Conservation (phyloP, 1,284 basidiomycete species). For the Austroboletus novae-zelandiae region DNA sequence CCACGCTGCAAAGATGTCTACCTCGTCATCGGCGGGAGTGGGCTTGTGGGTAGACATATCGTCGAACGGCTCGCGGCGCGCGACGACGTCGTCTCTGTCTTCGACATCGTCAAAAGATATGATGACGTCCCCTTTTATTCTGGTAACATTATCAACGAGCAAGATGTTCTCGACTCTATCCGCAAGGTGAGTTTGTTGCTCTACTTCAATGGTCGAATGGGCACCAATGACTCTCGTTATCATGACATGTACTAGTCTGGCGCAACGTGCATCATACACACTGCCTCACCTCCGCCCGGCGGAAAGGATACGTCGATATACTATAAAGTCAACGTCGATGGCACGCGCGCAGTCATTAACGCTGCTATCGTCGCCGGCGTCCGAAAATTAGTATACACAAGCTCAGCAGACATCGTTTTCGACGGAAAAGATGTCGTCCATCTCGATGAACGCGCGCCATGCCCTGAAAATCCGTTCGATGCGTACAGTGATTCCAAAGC, state of each 20-base stretch:
- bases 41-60: constrained; percentile 89
- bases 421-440: constrained; percentile 81
- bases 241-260: constrained; percentile 53
- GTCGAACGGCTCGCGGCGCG: constrained; percentile 78
- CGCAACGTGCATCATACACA: constrained; percentile 91
- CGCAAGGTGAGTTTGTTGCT: constrained; percentile 52
- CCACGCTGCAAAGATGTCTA: constrained; percentile 50
- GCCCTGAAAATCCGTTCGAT: constrained; percentile 78
- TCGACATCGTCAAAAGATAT: constrained; percentile 90
- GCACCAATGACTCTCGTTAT: neutral
- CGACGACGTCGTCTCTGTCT: constrained; percentile 78
- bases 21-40: constrained; percentile 88
- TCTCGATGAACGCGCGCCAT: constrained; percentile 87
- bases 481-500: constrained; percentile 98
- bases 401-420: constrained; percentile 92
- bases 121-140: constrained; percentile 83
- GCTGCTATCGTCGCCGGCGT: constrained; percentile 75
- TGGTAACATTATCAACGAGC: constrained; percentile 81
- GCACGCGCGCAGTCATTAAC: constrained; percentile 84
- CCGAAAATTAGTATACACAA: constrained; percentile 91
- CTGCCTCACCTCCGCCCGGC: constrained; percentile 86
- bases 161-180: constrained; percentile 69
- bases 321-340: constrained; percentile 93
- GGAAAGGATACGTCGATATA: constrained; percentile 74
- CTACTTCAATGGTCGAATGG: neutral